phyloP scores from a whole-genome alignment of 139 green algal genomes.

The Coccomyxa sp. region DNA sequence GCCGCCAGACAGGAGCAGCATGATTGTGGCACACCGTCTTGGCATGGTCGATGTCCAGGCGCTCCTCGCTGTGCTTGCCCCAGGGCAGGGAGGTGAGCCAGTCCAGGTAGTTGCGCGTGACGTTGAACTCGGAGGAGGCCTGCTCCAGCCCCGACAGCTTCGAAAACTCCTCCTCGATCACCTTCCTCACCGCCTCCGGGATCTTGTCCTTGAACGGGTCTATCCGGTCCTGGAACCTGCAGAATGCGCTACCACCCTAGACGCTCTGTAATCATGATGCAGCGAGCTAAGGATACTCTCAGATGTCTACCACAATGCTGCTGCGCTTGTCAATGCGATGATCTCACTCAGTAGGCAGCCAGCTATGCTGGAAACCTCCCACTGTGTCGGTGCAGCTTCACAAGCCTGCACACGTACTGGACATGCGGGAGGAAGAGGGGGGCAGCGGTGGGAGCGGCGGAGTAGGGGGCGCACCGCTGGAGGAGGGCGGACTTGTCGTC shows the following conservation, averaged over 20 bases:
- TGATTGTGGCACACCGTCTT: conserved; percentile 38
- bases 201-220: conserved; percentile 27
- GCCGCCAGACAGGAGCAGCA: background rate
- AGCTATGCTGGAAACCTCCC: too few relatives aligned
- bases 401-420: background rate
- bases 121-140: conserved; percentile 91
- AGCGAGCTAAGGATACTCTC: too few relatives aligned
- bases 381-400: background rate
- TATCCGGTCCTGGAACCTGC: conserved; percentile 43
- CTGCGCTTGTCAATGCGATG: background rate
- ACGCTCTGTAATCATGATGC: too few relatives aligned
- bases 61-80: conserved; percentile 72
- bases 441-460: conserved; percentile 49
- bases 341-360: background rate
- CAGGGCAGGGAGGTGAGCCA: conserved; percentile 95
- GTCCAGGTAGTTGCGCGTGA: conserved; percentile 96
- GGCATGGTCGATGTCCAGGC: conserved; percentile 80
- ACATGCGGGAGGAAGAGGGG: background rate
- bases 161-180: conserved; percentile 89
- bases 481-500: conserved; percentile 94
- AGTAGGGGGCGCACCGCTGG: conserved; percentile 57
- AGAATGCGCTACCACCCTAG: background rate
- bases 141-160: conserved; percentile 89
- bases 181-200: conserved; percentile 31
- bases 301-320: background rate